Percentiles rank a stretch among this genome's conserved stretches.
Conservation (phyloP, 2,329 filamentous ascomycete genomes). For the Atkinsonella texensis region DNA sequence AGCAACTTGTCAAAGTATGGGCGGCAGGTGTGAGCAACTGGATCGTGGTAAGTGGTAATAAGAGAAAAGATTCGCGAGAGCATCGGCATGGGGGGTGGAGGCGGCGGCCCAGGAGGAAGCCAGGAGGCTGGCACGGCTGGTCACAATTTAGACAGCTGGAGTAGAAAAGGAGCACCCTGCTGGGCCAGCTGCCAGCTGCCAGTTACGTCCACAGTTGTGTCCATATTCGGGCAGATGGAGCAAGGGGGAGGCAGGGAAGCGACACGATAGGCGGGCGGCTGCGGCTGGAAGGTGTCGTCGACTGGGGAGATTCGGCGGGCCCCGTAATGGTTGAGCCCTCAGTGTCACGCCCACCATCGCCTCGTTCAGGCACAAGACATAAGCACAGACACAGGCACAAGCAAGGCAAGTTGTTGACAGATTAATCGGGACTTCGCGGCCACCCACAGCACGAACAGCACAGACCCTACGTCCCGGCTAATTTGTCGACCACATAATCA, state of each 20-base stretch:
- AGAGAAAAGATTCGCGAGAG: neutral
- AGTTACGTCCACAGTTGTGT: neutral
- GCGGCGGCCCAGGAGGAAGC: neutral
- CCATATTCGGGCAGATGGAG: slow-evolving; percentile 1
- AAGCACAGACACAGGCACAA: no score
- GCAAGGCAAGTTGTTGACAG: no score
- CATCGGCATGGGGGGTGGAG: neutral
- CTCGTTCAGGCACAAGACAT: neutral
- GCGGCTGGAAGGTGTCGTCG: neutral
- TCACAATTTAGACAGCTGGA: neutral
- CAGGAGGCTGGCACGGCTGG: no score
- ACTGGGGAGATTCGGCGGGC: neutral
- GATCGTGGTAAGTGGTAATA: neutral
- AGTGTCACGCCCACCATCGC: neutral
- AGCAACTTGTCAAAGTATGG: neutral
- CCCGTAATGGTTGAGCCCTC: neutral
- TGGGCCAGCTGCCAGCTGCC: no score
- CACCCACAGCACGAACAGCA: no score
- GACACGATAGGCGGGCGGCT: slow-evolving; percentile 2
- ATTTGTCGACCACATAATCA: no score
- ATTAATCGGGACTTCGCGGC: no score
- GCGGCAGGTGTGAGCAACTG: neutral
- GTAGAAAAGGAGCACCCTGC: neutral
- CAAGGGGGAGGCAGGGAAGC: neutral
- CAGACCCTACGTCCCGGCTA: no score